phyloP scores from a whole-genome alignment of 2,329 filamentous ascomycete species.

The Paecilomyces sp. region DNA sequence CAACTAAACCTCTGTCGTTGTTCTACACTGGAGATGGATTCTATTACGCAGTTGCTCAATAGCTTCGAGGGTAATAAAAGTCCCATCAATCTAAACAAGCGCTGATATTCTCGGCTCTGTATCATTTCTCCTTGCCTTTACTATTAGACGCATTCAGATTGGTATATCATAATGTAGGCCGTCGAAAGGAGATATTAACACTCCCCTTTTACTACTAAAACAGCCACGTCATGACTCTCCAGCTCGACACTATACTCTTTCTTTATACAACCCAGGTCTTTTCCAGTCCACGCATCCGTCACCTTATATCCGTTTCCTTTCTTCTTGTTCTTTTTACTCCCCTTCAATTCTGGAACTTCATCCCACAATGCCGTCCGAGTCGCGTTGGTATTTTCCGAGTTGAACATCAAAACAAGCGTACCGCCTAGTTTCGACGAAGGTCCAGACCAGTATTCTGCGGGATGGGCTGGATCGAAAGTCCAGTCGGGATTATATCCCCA shows the following conservation, averaged over 20 bases:
- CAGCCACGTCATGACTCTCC: conserved; percentile 22
- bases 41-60: too few relatives aligned
- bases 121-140: too few relatives aligned
- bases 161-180: too few relatives aligned
- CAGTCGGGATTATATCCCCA: conserved; percentile 28
- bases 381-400: conserved; percentile 16
- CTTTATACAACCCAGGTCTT: conserved; percentile 22
- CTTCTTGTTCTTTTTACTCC: background rate
- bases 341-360: conserved; percentile 22
- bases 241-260: conserved; percentile 15
- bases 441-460: conserved; percentile 31
- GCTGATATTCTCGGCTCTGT: too few relatives aligned
- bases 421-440: conserved; percentile 19
- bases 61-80: too few relatives aligned
- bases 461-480: conserved; percentile 25
- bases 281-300: conserved; percentile 21
- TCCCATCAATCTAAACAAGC: too few relatives aligned
- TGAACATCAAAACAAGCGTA: conserved; percentile 25
- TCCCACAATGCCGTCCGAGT: conserved; percentile 20
- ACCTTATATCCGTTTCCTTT: conserved; percentile 13
- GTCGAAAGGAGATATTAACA: background rate
- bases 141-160: too few relatives aligned
- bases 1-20: too few relatives aligned
- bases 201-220: conserved; percentile 17
- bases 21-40: too few relatives aligned